Evolutionary conservation across 345 rosid species (phyloP).

Genomic region (Reutealis trisperma): DNA sequence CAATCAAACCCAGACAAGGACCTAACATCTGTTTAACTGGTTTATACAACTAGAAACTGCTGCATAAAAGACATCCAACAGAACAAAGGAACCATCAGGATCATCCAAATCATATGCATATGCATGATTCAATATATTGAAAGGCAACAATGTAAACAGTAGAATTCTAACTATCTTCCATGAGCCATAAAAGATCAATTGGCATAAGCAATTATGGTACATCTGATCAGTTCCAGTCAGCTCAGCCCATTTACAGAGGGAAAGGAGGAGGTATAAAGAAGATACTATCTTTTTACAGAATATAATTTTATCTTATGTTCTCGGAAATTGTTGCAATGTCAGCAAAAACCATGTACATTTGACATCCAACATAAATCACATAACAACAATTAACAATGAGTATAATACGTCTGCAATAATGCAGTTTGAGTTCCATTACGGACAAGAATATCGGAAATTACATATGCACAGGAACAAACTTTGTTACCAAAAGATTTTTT

Average conservation of each 20-base stretch:
- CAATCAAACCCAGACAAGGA: conserved; percentile 1
- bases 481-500: neutral
- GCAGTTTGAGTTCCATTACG: neutral
- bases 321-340: neutral
- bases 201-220: neutral
- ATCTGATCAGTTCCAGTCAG: neutral
- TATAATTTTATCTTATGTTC: neutral
- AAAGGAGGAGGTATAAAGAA: neutral
- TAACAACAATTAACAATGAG: neutral
- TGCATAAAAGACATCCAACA: neutral
- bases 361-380: neutral
- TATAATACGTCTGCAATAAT: neutral
- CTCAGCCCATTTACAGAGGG: neutral
- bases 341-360: neutral
- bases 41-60: neutral
- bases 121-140: neutral
- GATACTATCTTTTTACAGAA: neutral
- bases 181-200: neutral
- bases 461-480: neutral
- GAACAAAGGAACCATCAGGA: neutral
- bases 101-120: neutral
- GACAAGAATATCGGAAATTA: neutral
- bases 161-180: neutral
- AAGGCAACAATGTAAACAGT: neutral
- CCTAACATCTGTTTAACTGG: neutral